Percentiles rank a stretch among this genome's conserved stretches.
Conservation (phyloP, 441 rosid genomes). For the Iberis amara region DNA sequence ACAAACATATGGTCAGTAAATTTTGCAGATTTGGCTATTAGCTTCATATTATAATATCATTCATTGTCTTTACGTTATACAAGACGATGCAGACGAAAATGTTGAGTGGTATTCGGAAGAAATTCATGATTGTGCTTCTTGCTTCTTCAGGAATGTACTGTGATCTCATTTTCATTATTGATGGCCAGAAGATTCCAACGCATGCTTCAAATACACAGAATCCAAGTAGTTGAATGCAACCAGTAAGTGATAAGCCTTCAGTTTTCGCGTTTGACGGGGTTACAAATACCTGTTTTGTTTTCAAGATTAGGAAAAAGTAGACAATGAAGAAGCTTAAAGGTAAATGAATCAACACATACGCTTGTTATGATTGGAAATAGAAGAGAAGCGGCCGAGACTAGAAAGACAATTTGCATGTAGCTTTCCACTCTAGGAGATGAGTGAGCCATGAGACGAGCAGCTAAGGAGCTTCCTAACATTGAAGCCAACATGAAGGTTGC, state of each 20-base stretch:
- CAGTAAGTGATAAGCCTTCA: constrained; percentile 59
- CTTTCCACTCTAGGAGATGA: constrained; percentile 62
- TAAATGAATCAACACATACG: constrained; percentile 36
- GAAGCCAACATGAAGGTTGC: constrained; percentile 89
- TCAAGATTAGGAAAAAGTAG: not conserved
- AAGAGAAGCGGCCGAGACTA: constrained; percentile 60
- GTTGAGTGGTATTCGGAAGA: constrained; percentile 83
- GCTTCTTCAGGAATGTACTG: constrained; percentile 93
- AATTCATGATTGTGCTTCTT: constrained; percentile 88
- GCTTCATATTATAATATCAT: too few species aligned
- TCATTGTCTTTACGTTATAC: constrained; percentile 61
- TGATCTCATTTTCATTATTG: constrained; percentile 93
- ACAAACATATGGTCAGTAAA: not conserved
- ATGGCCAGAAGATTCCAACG: constrained; percentile 89
- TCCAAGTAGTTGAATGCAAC: constrained; percentile 65
- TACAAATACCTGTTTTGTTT: constrained; percentile 53
- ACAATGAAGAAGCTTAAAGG: constrained; percentile 1
- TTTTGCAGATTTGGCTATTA: too few species aligned
- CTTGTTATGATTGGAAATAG: constrained; percentile 66
- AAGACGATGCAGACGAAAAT: constrained; percentile 71
- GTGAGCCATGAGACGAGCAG: constrained; percentile 74
- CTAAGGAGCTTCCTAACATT: constrained; percentile 86
- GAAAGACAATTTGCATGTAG: constrained; percentile 83
- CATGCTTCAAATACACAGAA: constrained; percentile 84
- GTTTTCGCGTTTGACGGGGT: constrained; percentile 54